Percentiles rank a stretch among this genome's conserved stretches.
phyloP scores from a whole-genome alignment of 2,329 filamentous ascomycete genomes.

The Fusarium sp. region DNA sequence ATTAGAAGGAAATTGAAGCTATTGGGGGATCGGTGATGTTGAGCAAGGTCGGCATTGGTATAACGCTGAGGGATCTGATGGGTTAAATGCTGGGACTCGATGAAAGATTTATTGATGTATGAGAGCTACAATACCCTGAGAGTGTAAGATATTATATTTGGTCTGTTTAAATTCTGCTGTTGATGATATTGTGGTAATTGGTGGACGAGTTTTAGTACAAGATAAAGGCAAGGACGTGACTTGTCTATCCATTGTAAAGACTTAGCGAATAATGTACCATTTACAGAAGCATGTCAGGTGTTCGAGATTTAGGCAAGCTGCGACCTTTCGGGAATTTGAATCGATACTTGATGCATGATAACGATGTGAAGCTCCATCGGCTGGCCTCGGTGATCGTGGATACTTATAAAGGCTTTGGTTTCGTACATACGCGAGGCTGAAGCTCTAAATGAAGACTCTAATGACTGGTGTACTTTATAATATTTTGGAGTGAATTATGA shows the following conservation, averaged over 20 bases:
- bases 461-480: too few relatives aligned
- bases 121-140: neutral
- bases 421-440: neutral
- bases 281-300: too few relatives aligned
- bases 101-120: neutral
- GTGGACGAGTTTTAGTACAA: neutral
- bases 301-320: too few relatives aligned
- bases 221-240: neutral
- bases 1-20: neutral
- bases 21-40: neutral
- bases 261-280: too few relatives aligned
- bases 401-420: neutral
- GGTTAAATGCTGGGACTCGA: rapidly evolving
- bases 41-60: neutral
- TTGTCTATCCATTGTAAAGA: neutral
- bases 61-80: neutral
- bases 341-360: too few relatives aligned
- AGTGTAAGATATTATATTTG: neutral
- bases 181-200: neutral
- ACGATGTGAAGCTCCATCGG: too few relatives aligned
- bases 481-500: too few relatives aligned
- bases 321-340: neutral
- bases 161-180: too few relatives aligned
- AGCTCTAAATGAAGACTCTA: neutral
- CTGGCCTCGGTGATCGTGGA: neutral